These are phyloP conservation scores for Pulveroboletus sp. DNA, from an alignment of 768 basidiomycete species.

Conservation along the genomic window DNA sequence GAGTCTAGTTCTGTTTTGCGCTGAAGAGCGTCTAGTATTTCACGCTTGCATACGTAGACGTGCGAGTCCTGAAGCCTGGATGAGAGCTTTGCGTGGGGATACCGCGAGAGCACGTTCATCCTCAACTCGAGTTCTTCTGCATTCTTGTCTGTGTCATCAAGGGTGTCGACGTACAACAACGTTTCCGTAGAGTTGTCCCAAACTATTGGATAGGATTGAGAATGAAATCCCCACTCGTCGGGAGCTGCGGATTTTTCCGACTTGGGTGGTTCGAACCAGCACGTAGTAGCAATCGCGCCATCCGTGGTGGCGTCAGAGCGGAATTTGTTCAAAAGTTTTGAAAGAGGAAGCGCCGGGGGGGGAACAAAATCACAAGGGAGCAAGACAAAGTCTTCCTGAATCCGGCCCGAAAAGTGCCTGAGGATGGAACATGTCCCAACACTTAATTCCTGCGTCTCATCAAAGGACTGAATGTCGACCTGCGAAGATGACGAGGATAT, in stretches of 20 bases:
- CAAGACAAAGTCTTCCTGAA: slow-evolving; percentile 82
- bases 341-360: slow-evolving; percentile 68
- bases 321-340: slow-evolving; percentile 75
- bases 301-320: slow-evolving; percentile 66
- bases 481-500: slow-evolving; percentile 58
- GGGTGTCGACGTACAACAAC: slow-evolving; percentile 69
- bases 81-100: slow-evolving; percentile 69
- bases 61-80: slow-evolving; percentile 79
- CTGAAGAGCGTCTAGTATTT: slow-evolving; percentile 68
- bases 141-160: slow-evolving; percentile 66
- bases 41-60: slow-evolving; percentile 82
- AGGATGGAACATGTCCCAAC: slow-evolving; percentile 75
- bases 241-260: slow-evolving; percentile 53
- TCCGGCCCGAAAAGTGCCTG: slow-evolving; percentile 71
- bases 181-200: slow-evolving; percentile 68
- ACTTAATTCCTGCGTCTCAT: slow-evolving; percentile 64
- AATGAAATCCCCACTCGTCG: slow-evolving; percentile 65
- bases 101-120: slow-evolving; percentile 76
- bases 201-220: slow-evolving; percentile 50
- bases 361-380: slow-evolving; percentile 91
- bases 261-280: slow-evolving; percentile 55
- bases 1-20: slow-evolving; percentile 75
- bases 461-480: slow-evolving; percentile 79
- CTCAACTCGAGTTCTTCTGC: slow-evolving; percentile 69
- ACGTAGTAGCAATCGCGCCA: slow-evolving; percentile 61